Evolutionary conservation across 768 basidiomycete species (phyloP), one percentile per base, ranked within the genome.

Genomic region (Hericium erinaceus): DNA sequence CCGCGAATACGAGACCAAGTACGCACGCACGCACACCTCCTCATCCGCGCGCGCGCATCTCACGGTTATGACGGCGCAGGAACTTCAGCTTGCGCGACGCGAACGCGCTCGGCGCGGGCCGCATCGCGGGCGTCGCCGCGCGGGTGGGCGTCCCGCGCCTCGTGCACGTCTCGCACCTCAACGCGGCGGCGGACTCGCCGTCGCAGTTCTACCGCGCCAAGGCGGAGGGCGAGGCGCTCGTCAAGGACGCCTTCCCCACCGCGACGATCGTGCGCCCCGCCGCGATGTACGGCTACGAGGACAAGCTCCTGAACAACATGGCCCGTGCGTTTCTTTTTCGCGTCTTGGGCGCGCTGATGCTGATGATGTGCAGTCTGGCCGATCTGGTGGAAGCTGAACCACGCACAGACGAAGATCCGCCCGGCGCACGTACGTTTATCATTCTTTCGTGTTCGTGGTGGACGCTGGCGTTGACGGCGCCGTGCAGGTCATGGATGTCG

Each of bases 1-100:
- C 18, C 78, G 95, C 53, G 91, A 98, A 70, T 95, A 87, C 69
- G 89, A 92, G 75, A 99, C 97, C 59, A 95, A 95, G 95, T 95
- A 64, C 53, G 80, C 68, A 22, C 22, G 22, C 22, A 22, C 22
- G 22, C 22, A 22, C 22, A 22, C 22, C 22, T 2, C 22, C 22
- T 22, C n/a, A n/a, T n/a, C n/a, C n/a, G n/a, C n/a, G n/a, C n/a
- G 22, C 22, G 22, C 22, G 22, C 22, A 22, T 22, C 22, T 22
- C 22, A 22, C 22, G 22, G 1, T 41, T 33, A 11, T 9, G 39
- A 24, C 15, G 22, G 48, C 24, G n/a, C 63, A 98, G 95, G 78
- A 98, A 97, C 75, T 98, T 89, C 74, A 76, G 81, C 67, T 95
- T 79, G 72, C 73, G 80, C 51, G 85, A 87, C 56, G 90, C 97